phyloP scores from a whole-genome alignment of 169 alveolate genomes.

The Perkinsus olseni region DNA sequence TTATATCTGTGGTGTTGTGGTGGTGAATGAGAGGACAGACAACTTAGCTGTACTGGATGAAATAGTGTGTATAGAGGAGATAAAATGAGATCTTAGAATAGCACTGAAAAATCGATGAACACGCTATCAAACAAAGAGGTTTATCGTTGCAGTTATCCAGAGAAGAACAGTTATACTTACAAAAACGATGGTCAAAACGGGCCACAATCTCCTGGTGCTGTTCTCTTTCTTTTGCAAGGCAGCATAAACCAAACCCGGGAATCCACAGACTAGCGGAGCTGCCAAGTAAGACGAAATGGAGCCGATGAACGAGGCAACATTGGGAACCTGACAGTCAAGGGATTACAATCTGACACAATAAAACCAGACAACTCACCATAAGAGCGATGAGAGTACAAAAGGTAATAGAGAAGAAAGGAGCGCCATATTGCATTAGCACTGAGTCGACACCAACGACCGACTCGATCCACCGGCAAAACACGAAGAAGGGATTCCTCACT shows the following conservation, averaged over 20 bases:
- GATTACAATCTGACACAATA: background rate
- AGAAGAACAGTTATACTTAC: background rate
- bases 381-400: background rate
- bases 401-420: background rate
- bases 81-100: too few relatives aligned
- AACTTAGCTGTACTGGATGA: too few relatives aligned
- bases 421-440: background rate
- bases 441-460: background rate
- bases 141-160: background rate
- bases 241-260: background rate
- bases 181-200: background rate
- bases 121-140: background rate
- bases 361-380: background rate
- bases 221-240: background rate
- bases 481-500: background rate
- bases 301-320: background rate
- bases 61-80: too few relatives aligned
- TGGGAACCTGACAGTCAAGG: background rate
- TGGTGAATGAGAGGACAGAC: too few relatives aligned
- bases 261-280: background rate
- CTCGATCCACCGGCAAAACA: background rate
- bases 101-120: background rate
- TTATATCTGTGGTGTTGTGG: too few relatives aligned
- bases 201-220: background rate
- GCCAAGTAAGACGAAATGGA: background rate